Base-by-base conservation (phyloP, 2,329 filamentous ascomycete genomes). In the Pyricularia sp. region DNA sequence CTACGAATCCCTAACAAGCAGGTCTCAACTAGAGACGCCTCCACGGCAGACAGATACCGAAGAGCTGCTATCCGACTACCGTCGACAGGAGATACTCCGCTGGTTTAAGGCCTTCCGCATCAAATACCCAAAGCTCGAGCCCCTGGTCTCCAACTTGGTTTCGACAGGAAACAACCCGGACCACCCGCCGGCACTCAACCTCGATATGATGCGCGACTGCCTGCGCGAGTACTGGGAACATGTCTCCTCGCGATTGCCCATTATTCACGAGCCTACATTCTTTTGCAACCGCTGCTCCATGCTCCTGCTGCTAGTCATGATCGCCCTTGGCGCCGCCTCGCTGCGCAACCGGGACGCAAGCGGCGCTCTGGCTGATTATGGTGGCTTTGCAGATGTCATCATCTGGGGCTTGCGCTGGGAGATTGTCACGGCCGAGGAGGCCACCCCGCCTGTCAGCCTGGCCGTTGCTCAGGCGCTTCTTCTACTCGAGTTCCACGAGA, bases 391-490 rank as follows among this genome's bases (percentile, higher is more conserved):
- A 0, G 82, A 85, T 68, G 82, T 91, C 9, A 90, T 92, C 59
- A 87, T 93, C 70, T 84, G 85, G 9, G 90, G 89, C 28, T 86
- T 93, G 12, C 86, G 94, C 66, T 95, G 92, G 86, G 90, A 95
- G 75, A 91, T 97, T 20, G 88, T 97, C 72, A 92, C 90, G 73
- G 88, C 93, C 70, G 87, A 89, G 11, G 92, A 96, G 74, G 94
- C 94, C 72, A 84, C 89, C 23, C 92, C 94, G 0, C 92, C 93
- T 0, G 92, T 93, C 0, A 92, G 92, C 73, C 80, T 97, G 2
- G 97, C 93, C 92, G 89, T 95, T 0, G 94, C 95, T 71, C 93
- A 97, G 76, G 89, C 93, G 0, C 80, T 97, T 64, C 79, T 97
- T 1, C 82, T 97, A 3, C 81, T 97, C 1, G 94, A 97, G 76